Evolutionary conservation across 1,139 yeast genomes (phyloP).

Genomic region (Diutina rugosa): DNA sequence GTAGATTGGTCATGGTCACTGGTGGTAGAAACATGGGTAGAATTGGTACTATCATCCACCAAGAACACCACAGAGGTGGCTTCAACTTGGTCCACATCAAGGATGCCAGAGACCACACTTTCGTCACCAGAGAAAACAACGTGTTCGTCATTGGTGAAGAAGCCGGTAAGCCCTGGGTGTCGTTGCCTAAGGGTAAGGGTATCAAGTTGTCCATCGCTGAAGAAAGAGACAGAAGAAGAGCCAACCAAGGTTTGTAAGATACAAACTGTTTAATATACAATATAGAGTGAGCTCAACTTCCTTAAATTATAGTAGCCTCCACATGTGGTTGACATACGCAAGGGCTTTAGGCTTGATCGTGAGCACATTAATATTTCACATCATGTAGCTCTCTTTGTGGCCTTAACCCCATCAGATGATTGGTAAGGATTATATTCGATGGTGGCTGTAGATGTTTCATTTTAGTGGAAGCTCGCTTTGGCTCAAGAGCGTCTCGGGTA

Average conservation of each 20-base stretch:
- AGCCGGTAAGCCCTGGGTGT: conserved; percentile 93
- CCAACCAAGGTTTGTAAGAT: conserved; percentile 40
- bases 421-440: too few species aligned
- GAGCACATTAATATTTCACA: too few species aligned
- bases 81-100: conserved; percentile 98
- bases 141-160: conserved; percentile 91
- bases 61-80: conserved; percentile 99
- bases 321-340: too few species aligned
- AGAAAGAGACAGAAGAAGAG: conserved; percentile 99
- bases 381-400: too few species aligned
- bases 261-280: neutral
- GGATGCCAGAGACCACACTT: conserved; percentile 94
- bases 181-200: conserved; percentile 99
- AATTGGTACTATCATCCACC: conserved; percentile 96
- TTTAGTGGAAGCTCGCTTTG: too few species aligned
- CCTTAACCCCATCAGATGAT: too few species aligned
- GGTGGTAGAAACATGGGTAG: conserved; percentile 99
- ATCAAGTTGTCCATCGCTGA: conserved; percentile 94
- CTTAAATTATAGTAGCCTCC: too few species aligned
- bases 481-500: too few species aligned
- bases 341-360: too few species aligned
- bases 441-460: too few species aligned
- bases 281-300: neutral
- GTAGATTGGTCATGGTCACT: conserved; percentile 93
- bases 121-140: conserved; percentile 95